These are phyloP conservation scores for Coemansia sp. DNA, from an alignment of 192 early-diverging fungal species.

Conservation along the genomic window DNA sequence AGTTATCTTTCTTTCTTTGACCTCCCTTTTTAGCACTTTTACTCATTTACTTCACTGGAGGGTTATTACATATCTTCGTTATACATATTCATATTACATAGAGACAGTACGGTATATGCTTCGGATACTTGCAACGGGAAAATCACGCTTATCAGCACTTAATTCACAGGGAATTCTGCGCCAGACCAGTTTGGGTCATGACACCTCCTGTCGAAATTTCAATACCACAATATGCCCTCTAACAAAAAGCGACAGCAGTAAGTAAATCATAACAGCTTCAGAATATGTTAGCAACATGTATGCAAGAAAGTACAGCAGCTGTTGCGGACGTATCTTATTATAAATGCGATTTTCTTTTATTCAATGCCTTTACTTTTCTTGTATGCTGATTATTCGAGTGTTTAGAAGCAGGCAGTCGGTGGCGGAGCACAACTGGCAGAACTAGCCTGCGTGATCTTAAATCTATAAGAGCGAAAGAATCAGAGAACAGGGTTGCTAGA, in stretches of 20 bases:
- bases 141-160: background rate
- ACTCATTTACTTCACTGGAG: background rate
- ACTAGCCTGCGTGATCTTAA: slow-evolving; percentile 16
- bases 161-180: background rate
- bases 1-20: background rate
- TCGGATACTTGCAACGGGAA: background rate
- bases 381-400: background rate
- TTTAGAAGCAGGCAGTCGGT: slow-evolving; percentile 10
- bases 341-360: background rate
- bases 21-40: background rate
- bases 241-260: background rate
- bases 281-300: background rate
- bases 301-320: background rate
- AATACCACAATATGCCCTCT: background rate
- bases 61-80: too few relatives aligned
- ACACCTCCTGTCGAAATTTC: background rate
- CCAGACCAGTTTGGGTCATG: background rate
- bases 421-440: slow-evolving; percentile 15
- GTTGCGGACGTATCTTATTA: background rate
- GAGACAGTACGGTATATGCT: background rate
- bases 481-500: slow-evolving; percentile 19
- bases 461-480: slow-evolving; percentile 10
- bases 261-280: background rate
- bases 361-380: background rate
- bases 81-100: background rate